Base-by-base conservation (phyloP, 177 flowering plant genomes). In the Vitis hybrid region DNA sequence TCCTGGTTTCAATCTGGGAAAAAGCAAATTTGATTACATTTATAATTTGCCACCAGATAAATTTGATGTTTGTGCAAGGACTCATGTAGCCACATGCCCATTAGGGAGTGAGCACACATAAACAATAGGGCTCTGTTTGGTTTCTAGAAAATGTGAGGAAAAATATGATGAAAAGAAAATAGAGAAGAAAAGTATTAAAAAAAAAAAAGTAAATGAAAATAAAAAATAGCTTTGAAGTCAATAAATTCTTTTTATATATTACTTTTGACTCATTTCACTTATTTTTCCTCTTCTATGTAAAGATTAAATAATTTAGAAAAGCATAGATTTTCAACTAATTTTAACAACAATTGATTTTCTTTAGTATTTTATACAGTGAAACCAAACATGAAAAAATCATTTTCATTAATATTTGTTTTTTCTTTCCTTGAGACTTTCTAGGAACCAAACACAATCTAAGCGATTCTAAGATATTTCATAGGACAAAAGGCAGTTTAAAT, bases 1-100 rank as follows among this genome's bases (percentile, higher is more conserved):
- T 95, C 84, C 99, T 86, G 11, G 99, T 90, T 76, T 95, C 99
- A 68, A 95, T 78, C 98, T 86, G 81, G 56, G 56, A 57, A 49
- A 26, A 16, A 52, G 8, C 10, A 57, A n/a, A 22, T 21, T 2
- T 3, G n/a, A 21, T 16, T 50, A 21, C 19, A 9, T 5, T 12
- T 50, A 5, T 14, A 5, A 51, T 11, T 48, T 5, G 33, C 22
- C 56, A 62, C 67, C 6, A 51, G 33, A 22, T 12, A 14, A 2
- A 62, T 62, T 10, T 22, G 45, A 39, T 5, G 45, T 39, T 39
- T 39, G 45, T 39, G 45, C 45, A 39, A 39, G 45, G 45, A 39
- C 9, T 39, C 45, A 39, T 7, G 7, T 39, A 39, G 8, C 29
- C 39, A 10, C 62, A 12, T 60, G 62, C 33, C 21, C 13, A 3